Base-by-base conservation (phyloP, 2,329 filamentous ascomycete species). In the Penicillium digitatum region DNA sequence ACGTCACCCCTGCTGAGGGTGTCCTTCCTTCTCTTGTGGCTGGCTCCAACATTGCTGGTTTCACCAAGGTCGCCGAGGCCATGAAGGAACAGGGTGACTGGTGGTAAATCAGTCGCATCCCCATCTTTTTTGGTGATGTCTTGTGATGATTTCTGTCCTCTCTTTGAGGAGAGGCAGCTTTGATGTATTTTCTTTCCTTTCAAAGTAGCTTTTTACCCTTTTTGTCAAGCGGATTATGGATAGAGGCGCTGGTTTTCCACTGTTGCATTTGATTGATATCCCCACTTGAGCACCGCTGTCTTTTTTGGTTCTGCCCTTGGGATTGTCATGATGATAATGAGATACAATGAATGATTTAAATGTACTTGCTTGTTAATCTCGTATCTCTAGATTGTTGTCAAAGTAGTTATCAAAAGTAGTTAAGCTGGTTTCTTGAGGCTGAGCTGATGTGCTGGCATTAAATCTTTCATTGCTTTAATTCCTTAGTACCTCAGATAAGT, bases 1-100 rank as follows among this genome's bases (percentile, higher is more conserved):
- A 94, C 75, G 87, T 94, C 66, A 82, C 85, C 61, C 80, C 85
- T 52, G 81, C 81, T 63, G 90, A 95, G 73, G 90, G 87, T 67
- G 89, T 93, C 78, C 85, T 94, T 67, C 94, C 94, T 65, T 91
- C 86, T 65, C 81, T 97, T 71, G 91, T 97, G 38, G 91, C 90
- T 56, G 94, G 94, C 67, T 89, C 87, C 81, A 97, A 97, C 80
- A 96, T 99, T 79, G 94, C 94, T 58, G 94, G 94, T 56, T 97
- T 96, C 81, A 87, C 88, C 78, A 99, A 97, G 87, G 93, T 97
- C 52, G 92, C 87, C 49, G 83, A 85, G 68, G 93, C 94, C 69
- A 97, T 97, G 93, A 84, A 88, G 73, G 90, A 95, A 76, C 93
- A 96, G 78, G 94, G 94, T 69, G 93, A 97, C 77, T 97, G 92